phyloP scores from a whole-genome alignment of 2,329 filamentous ascomycete genomes.

The Exophiala lecanii-corni region DNA sequence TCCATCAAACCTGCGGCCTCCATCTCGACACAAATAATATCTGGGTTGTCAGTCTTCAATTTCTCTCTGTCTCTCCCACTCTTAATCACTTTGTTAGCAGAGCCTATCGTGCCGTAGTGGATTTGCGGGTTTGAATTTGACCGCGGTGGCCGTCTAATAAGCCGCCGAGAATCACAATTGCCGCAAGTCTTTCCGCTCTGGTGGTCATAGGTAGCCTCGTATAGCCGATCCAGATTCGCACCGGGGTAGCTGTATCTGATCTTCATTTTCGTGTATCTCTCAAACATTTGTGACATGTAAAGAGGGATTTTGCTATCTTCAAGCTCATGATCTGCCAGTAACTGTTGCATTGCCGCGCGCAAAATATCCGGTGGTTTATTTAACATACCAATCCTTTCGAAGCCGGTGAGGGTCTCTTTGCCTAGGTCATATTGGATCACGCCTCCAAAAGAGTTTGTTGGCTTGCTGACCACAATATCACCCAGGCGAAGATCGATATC shows the following conservation, averaged over 20 bases:
- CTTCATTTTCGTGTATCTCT: not conserved
- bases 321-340: slow-evolving; percentile 16
- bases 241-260: not conserved
- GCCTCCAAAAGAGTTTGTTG: slow-evolving; percentile 9
- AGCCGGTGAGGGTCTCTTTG: slow-evolving; percentile 16
- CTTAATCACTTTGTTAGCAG: slow-evolving; percentile 28
- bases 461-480: slow-evolving; percentile 28
- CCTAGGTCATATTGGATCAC: slow-evolving; percentile 27
- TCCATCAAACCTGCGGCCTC: slow-evolving; percentile 23
- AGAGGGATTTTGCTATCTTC: not conserved
- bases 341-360: slow-evolving; percentile 11
- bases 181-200: slow-evolving; percentile 5
- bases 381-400: slow-evolving; percentile 19
- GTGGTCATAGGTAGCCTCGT: slow-evolving; percentile 26
- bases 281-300: not conserved
- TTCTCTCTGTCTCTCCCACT: slow-evolving; percentile 12
- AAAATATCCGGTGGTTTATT: slow-evolving; percentile 23
- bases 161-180: not conserved
- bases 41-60: not conserved
- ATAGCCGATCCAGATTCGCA: slow-evolving; percentile 15
- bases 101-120: slow-evolving; percentile 28
- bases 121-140: slow-evolving; percentile 8
- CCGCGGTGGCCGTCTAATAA: not conserved
- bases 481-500: slow-evolving; percentile 25
- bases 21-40: slow-evolving; percentile 17